Evolutionary conservation across 192 early-diverging fungal species (phyloP).

Genomic region (Linnemannia zychae): DNA sequence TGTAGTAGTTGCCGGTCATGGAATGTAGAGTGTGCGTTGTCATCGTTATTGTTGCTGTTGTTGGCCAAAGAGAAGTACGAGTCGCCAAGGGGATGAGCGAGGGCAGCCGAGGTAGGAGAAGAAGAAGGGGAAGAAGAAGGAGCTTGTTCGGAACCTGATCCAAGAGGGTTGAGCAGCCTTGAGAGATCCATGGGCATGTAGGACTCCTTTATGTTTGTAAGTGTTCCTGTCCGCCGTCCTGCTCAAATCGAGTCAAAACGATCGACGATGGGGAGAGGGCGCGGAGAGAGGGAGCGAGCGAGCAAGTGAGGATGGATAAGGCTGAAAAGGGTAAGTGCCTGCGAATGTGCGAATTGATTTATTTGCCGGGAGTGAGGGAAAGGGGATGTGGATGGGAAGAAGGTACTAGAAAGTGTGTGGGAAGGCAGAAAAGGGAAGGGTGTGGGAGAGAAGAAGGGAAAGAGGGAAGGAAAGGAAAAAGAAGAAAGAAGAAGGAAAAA

Average conservation of each 20-base stretch:
- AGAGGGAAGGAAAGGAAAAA: not conserved
- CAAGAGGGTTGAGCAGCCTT: constrained; percentile 7
- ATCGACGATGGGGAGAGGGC: not conserved
- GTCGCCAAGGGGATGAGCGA: not conserved
- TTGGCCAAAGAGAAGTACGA: not conserved
- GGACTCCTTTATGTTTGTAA: not conserved
- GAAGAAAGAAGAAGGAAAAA: not conserved
- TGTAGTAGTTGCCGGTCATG: not conserved
- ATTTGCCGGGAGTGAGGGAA: not conserved
- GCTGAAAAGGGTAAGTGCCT: not conserved
- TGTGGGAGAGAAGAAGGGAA: not conserved
- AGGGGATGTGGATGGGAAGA: not conserved
- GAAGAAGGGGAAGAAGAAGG: too few species aligned
- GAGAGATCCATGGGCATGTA: constrained; percentile 13
- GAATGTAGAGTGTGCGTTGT: constrained; percentile 9
- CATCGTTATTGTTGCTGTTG: constrained; percentile 15
- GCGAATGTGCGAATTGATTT: not conserved
- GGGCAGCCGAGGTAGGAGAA: too few species aligned
- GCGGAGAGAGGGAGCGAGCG: too few species aligned
- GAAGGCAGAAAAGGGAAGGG: not conserved
- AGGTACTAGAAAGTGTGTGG: not conserved
- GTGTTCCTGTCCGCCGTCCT: not conserved
- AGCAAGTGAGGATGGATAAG: too few species aligned
- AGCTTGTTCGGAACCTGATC: constrained; percentile 25
- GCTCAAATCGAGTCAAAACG: not conserved